Conservation (phyloP, 306 rosid species). For the Senna tora region DNA sequence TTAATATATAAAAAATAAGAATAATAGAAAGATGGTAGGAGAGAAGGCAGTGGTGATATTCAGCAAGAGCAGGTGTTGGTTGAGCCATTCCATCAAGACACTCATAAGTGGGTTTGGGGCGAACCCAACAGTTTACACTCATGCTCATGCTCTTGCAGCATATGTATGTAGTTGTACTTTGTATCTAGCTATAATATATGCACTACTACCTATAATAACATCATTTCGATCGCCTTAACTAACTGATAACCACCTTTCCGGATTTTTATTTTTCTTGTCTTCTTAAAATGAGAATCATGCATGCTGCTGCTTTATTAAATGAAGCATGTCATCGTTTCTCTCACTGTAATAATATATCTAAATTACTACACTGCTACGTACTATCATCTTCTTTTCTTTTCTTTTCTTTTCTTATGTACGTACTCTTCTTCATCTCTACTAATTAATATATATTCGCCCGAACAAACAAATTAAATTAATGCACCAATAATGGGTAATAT, state of each 20-base stretch:
- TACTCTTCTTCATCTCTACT: neutral
- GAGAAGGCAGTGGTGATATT: slow-evolving; percentile 56
- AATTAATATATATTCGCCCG: no score
- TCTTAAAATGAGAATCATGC: no score
- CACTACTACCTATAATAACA: no score
- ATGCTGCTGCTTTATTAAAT: neutral
- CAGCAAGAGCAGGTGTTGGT: slow-evolving; percentile 53
- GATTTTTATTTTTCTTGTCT: no score
- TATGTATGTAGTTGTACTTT: no score
- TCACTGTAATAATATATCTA: no score
- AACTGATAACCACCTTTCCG: no score
- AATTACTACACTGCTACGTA: no score
- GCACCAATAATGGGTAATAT: neutral
- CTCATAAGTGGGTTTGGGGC: slow-evolving; percentile 71
- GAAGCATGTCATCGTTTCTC: neutral
- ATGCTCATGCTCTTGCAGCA: no score
- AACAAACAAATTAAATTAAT: neutral
- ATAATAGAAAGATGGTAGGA: slow-evolving; percentile 44
- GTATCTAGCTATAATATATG: no score
- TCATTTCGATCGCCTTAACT: no score
- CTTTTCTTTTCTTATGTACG: neutral
- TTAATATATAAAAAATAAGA: no score
- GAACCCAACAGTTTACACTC: slow-evolving; percentile 59
- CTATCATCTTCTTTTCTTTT: neutral
- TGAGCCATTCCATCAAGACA: slow-evolving; percentile 70